phyloP scores from a whole-genome alignment of 2,329 filamentous ascomycete species.

The Talaromyces rugulosus region DNA sequence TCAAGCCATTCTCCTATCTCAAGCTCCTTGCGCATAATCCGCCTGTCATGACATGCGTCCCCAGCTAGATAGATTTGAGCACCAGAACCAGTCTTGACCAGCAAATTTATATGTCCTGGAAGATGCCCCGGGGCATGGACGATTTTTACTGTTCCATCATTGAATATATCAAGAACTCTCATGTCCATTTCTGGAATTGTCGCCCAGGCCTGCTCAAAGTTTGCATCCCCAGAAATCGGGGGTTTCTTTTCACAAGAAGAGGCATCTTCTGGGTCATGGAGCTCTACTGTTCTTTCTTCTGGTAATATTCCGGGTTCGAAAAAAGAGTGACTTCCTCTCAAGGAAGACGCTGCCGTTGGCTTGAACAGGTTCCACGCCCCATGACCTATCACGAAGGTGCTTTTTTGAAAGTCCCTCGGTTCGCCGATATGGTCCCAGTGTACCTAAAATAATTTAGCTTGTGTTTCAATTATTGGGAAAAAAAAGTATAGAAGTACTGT shows the following conservation, averaged over 20 bases:
- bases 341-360: neutral
- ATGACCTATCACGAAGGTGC: conserved; percentile 37
- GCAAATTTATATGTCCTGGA: conserved; percentile 29
- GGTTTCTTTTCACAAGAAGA: neutral
- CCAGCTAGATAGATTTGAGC: conserved; percentile 26
- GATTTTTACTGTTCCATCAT: conserved; percentile 25
- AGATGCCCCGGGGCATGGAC: conserved; percentile 29
- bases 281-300: conserved; percentile 19
- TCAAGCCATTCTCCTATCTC: conserved; percentile 27
- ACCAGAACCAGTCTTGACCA: conserved; percentile 15
- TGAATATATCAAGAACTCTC: conserved; percentile 26
- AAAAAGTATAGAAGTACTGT: neutral
- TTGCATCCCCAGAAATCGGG: conserved; percentile 2
- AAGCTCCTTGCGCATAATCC: conserved; percentile 25
- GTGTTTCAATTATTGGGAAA: neutral
- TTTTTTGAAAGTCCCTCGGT: conserved; percentile 32
- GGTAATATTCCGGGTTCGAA: conserved; percentile 25
- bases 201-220: conserved; percentile 19
- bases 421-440: conserved; percentile 43
- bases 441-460: conserved; percentile 25
- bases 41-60: conserved; percentile 29
- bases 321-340: conserved; percentile 20
- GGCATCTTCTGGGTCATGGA: conserved; percentile 16
- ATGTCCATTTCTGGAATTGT: conserved; percentile 13
- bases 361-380: conserved; percentile 13